phyloP scores from a whole-genome alignment of 768 basidiomycete genomes.

The Amanita exitialis region DNA sequence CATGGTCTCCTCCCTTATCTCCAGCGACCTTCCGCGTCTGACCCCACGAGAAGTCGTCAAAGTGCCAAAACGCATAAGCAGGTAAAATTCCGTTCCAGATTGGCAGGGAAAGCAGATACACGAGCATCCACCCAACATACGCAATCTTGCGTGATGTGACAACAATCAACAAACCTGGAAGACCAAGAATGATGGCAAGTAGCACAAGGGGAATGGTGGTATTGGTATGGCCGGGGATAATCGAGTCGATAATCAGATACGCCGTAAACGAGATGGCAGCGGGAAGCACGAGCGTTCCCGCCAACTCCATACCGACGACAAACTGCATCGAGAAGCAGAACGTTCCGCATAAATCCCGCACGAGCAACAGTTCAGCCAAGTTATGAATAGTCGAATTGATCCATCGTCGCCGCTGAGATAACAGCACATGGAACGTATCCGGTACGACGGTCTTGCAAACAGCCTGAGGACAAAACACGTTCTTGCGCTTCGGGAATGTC shows the following conservation, averaged over 20 bases:
- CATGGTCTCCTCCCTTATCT: slow-evolving; percentile 59
- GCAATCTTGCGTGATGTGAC: slow-evolving; percentile 90
- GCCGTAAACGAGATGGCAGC: slow-evolving; percentile 97
- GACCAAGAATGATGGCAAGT: slow-evolving; percentile 88
- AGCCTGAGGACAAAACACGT: slow-evolving; percentile 97
- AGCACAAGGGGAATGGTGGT: slow-evolving; percentile 88
- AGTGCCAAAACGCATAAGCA: slow-evolving; percentile 97
- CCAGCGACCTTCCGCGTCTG: slow-evolving; percentile 81
- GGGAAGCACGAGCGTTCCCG: slow-evolving; percentile 92
- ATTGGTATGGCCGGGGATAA: slow-evolving; percentile 69
- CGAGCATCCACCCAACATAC: slow-evolving; percentile 95
- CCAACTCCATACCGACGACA: slow-evolving; percentile 96
- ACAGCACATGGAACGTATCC: slow-evolving; percentile 86
- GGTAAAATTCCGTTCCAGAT: slow-evolving; percentile 97
- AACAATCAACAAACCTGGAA: slow-evolving; percentile 92
- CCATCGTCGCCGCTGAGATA: slow-evolving; percentile 97
- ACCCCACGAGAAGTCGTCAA: slow-evolving; percentile 98
- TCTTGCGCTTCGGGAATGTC: slow-evolving; percentile 99
- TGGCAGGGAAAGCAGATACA: slow-evolving; percentile 87
- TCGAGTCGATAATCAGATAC: slow-evolving; percentile 83
- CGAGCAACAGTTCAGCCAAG: slow-evolving; percentile 86
- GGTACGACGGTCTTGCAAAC: slow-evolving; percentile 99
- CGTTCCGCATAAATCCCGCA: slow-evolving; percentile 96
- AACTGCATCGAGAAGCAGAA: slow-evolving; percentile 99
- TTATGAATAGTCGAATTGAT: slow-evolving; percentile 99